Percentiles rank a stretch among this genome's conserved stretches.
Evolutionary conservation across 306 rosid species (phyloP).

Genomic region (Lotus japonicus): DNA sequence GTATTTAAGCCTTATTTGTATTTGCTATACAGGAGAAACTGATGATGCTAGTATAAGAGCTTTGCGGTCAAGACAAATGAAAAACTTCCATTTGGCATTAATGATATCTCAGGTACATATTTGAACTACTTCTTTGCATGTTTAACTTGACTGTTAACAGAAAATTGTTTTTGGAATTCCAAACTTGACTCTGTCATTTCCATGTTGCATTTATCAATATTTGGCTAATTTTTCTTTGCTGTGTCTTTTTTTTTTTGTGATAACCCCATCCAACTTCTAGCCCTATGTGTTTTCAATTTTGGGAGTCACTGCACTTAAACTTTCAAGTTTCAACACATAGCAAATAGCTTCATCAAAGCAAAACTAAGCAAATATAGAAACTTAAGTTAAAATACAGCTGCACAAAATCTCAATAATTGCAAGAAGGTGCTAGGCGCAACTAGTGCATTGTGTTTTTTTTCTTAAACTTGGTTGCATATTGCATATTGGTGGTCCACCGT

Average conservation of each 20-base stretch:
- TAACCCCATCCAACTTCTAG: neutral
- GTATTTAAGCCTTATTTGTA: no score
- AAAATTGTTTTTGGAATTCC: neutral
- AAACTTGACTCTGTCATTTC: neutral
- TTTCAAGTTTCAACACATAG: neutral
- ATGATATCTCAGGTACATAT: constrained; percentile 72
- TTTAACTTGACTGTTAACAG: neutral
- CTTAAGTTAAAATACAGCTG: neutral
- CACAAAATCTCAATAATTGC: neutral
- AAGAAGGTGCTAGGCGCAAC: no score
- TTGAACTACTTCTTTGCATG: constrained; percentile 5
- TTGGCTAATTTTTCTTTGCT: neutral
- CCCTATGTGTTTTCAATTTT: neutral
- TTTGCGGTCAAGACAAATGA: constrained; percentile 84
- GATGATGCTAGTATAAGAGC: constrained; percentile 48
- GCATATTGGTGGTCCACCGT: no score
- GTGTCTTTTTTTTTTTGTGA: neutral
- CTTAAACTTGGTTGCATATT: no score
- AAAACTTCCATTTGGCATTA: constrained; percentile 82
- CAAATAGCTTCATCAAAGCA: neutral
- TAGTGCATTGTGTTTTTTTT: no score
- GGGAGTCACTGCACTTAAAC: neutral
- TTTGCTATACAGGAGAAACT: constrained; percentile 64
- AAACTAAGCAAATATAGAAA: neutral
- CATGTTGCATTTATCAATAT: neutral